phyloP scores from a whole-genome alignment of 1,284 basidiomycete species.

The Porodaedalea pini region DNA sequence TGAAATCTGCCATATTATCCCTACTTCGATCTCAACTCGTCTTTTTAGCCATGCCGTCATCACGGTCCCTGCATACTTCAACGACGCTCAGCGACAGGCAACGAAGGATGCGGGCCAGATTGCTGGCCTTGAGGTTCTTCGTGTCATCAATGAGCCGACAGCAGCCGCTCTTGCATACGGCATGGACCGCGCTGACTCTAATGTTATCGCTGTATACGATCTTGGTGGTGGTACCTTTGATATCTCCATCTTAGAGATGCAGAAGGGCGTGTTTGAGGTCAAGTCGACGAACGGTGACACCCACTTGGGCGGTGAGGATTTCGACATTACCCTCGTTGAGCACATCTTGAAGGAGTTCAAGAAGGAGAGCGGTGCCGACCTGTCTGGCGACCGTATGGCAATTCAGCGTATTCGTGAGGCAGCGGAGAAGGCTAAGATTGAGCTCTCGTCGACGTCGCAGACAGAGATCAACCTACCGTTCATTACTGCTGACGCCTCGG shows the following conservation, averaged over 20 bases:
- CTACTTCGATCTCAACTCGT: no score
- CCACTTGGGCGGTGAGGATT: conserved; percentile 98
- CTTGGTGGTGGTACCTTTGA: conserved; percentile 94
- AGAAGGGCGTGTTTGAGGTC: conserved; percentile 98
- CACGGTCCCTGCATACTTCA: conserved; percentile 98
- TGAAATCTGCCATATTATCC: conserved; percentile 12
- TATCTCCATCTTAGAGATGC: conserved; percentile 98
- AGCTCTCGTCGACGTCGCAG: conserved; percentile 88
- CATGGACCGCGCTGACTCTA: conserved; percentile 79
- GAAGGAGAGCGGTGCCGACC: conserved; percentile 84
- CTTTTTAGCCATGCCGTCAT: conserved; percentile 72
- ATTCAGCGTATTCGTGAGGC: conserved; percentile 99
- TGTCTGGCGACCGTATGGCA: conserved; percentile 90
- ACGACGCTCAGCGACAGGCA: conserved; percentile 97
- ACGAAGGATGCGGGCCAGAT: conserved; percentile 98
- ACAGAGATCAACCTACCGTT: conserved; percentile 97
- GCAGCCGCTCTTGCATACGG: conserved; percentile 97
- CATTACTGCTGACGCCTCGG: conserved; percentile 92
- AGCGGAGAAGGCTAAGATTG: conserved; percentile 99
- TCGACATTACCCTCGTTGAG: conserved; percentile 89
- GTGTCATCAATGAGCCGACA: conserved; percentile 98
- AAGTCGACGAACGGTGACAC: conserved; percentile 99
- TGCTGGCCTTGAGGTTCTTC: conserved; percentile 94
- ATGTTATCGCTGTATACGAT: conserved; percentile 96
- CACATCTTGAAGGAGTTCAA: conserved; percentile 91